Percentiles rank a stretch among this genome's conserved stretches.
These are phyloP conservation scores for Rhynchosporium secalis DNA, from an alignment of 2,329 filamentous ascomycete species.

Conservation along the genomic window DNA sequence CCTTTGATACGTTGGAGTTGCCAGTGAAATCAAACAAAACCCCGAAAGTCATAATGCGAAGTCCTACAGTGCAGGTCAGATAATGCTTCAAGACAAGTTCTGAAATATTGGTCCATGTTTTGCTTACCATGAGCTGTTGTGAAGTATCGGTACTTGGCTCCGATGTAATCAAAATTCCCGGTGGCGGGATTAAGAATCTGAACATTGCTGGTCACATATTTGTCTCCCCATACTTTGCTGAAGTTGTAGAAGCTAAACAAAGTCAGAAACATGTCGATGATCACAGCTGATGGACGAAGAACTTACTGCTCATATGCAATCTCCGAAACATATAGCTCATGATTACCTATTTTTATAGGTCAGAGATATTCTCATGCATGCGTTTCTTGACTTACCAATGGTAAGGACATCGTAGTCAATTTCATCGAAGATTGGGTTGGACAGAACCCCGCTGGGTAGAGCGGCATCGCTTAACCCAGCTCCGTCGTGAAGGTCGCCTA, in stretches of 20 bases:
- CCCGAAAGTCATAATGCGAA: slow-evolving; percentile 54
- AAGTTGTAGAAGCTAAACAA: slow-evolving; percentile 58
- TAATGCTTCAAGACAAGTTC: neutral
- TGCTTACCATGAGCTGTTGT: slow-evolving; percentile 75
- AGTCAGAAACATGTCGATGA: neutral
- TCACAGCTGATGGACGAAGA: neutral
- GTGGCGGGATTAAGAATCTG: slow-evolving; percentile 77
- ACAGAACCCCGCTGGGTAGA: slow-evolving; percentile 82
- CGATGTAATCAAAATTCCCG: slow-evolving; percentile 70
- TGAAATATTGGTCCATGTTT: too few species aligned
- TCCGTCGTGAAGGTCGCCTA: slow-evolving; percentile 76
- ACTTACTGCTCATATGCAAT: slow-evolving; percentile 45
- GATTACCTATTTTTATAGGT: slow-evolving; percentile 57
- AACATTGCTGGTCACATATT: slow-evolving; percentile 88
- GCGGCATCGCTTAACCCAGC: slow-evolving; percentile 91
- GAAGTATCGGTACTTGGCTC: slow-evolving; percentile 81
- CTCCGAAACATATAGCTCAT: slow-evolving; percentile 83
- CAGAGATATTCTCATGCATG: neutral
- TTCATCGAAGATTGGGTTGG: slow-evolving; percentile 79
- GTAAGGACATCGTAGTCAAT: slow-evolving; percentile 81
- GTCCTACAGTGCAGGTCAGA: slow-evolving; percentile 17
- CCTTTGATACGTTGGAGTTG: slow-evolving; percentile 85
- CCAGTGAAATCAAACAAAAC: slow-evolving; percentile 91
- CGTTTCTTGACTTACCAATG: slow-evolving; percentile 47
- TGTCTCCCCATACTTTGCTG: slow-evolving; percentile 69